A percentile compares a stretch with the other conserved stretches of the same genome.
Conservation (phyloP, 2,329 filamentous ascomycete species). For the Nemania abortiva region DNA sequence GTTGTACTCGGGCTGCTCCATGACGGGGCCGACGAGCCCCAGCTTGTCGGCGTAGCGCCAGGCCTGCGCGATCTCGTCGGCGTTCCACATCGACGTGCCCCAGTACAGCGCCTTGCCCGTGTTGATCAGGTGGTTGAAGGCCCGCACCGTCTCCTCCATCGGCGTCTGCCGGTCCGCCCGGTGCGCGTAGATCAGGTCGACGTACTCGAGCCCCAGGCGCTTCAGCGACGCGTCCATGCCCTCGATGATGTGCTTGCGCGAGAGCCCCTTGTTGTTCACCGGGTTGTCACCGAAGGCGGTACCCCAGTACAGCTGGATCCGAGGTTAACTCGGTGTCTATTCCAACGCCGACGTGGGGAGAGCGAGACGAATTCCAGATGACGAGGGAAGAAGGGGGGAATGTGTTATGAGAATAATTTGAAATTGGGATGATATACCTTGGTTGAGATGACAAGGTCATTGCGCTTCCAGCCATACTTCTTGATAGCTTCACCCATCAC, state of each 20-base stretch:
- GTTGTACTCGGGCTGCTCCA: slow-evolving; percentile 77
- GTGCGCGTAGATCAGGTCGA: slow-evolving; percentile 78
- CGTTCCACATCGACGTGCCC: slow-evolving; percentile 77
- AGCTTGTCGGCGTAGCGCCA: slow-evolving; percentile 71
- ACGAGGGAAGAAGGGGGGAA: too few relatives aligned
- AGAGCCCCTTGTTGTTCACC: slow-evolving; percentile 76
- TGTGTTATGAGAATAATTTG: slow-evolving; percentile 4
- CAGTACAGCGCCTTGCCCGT: slow-evolving; percentile 77
- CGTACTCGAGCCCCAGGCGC: slow-evolving; percentile 69
- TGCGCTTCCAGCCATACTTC: slow-evolving; percentile 71
- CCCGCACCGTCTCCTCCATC: slow-evolving; percentile 77
- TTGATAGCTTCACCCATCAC: slow-evolving; percentile 72
- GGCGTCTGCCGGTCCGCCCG: slow-evolving; percentile 75
- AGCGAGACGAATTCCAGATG: too few relatives aligned
- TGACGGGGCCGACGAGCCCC: slow-evolving; percentile 70
- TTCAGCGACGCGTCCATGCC: slow-evolving; percentile 70
- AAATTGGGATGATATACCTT: slow-evolving; percentile 57
- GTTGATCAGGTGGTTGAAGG: slow-evolving; percentile 77
- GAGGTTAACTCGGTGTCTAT: not conserved
- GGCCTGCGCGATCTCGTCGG: slow-evolving; percentile 73
- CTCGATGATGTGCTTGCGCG: slow-evolving; percentile 77
- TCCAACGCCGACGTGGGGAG: too few relatives aligned
- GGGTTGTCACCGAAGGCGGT: slow-evolving; percentile 68
- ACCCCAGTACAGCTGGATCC: slow-evolving; percentile 72
- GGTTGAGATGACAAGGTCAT: slow-evolving; percentile 71